Conservation (phyloP, 139 green algal species). For the Chlamydomonas schloesseri region DNA sequence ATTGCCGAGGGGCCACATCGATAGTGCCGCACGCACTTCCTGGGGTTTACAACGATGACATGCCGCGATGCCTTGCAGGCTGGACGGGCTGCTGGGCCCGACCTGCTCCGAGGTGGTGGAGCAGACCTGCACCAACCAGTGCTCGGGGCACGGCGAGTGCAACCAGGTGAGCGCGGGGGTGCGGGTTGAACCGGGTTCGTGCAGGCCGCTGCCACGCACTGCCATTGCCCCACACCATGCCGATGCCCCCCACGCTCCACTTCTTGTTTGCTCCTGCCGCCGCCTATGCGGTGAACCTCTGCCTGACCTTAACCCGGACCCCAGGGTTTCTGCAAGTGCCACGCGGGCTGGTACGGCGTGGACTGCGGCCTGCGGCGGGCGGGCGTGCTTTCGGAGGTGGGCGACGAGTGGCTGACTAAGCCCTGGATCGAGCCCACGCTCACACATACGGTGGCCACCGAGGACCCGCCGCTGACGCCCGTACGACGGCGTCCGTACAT, state of each 20-base stretch:
- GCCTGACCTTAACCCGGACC: no score
- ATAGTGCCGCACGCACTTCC: no score
- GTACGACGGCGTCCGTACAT: constrained; percentile 59
- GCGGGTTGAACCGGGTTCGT: no score
- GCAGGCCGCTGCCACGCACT: no score
- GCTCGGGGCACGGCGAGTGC: constrained; percentile 63
- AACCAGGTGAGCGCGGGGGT: neutral
- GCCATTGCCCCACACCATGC: no score
- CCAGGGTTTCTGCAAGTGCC: constrained; percentile 71
- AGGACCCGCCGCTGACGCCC: constrained; percentile 37
- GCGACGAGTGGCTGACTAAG: neutral
- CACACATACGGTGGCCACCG: constrained; percentile 6
- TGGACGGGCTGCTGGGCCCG: neutral
- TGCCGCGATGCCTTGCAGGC: no score
- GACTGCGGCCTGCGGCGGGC: constrained; percentile 2
- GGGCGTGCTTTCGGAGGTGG: neutral
- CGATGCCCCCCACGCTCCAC: no score
- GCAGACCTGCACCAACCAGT: constrained; percentile 67
- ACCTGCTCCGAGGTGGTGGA: constrained; percentile 43
- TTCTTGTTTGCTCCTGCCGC: no score
- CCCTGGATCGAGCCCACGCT: constrained; percentile 13
- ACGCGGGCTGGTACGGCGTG: constrained; percentile 64
- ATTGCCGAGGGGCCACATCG: no score
- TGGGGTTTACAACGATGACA: no score
- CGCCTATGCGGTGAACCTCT: no score